Conservation (phyloP, 495 filamentous ascomycete species). For the Penicillium lividum region DNA sequence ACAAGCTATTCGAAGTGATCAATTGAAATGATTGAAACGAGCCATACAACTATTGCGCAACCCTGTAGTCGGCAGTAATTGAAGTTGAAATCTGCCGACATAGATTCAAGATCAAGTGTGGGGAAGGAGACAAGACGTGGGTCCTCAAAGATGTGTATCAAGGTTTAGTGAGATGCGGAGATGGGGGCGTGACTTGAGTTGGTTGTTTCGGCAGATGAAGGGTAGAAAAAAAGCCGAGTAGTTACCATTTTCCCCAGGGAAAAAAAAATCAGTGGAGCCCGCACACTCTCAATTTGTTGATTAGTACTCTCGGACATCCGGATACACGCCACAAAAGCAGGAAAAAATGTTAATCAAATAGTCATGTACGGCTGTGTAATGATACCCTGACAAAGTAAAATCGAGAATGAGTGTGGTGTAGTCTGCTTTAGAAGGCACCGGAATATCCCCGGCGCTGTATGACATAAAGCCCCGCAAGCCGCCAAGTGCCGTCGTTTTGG, state of each 20-base stretch:
- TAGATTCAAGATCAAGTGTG: constrained; percentile 2
- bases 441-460: not conserved
- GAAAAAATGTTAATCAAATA: not conserved
- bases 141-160: constrained; percentile 1
- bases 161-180: not conserved
- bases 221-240: constrained; percentile 17
- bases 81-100: constrained; percentile 7
- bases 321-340: constrained; percentile 15
- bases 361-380: not conserved
- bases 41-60: not conserved
- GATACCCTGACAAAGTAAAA: too few relatives aligned
- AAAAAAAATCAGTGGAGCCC: constrained; percentile 13
- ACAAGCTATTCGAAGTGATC: not conserved
- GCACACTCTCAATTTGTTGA: constrained; percentile 12
- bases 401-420: not conserved
- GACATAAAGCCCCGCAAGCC: constrained; percentile 10
- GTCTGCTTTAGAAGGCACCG: not conserved
- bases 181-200: not conserved
- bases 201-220: constrained; percentile 21
- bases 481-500: not conserved
- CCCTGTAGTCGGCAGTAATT: constrained; percentile 6
- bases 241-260: constrained; percentile 6
- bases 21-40: not conserved
- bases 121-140: constrained; percentile 3
- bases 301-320: constrained; percentile 11